Evolutionary conservation across 805 yeast genomes (phyloP).

Genomic region (Candida bentonensis): DNA sequence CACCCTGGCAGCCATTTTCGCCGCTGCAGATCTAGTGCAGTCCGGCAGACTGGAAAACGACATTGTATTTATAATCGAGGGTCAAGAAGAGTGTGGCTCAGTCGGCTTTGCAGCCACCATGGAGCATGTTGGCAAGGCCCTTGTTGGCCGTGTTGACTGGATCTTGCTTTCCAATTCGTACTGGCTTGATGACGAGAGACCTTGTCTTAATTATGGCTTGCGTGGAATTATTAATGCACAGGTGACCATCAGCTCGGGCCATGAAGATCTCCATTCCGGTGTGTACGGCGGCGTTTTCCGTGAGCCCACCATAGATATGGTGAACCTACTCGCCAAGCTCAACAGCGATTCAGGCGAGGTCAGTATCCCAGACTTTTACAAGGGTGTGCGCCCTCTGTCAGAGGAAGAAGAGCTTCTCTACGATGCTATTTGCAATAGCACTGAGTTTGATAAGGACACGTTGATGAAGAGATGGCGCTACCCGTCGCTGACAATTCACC

Average conservation of each 20-base stretch:
- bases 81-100: conserved; percentile 92
- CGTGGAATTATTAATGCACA: conserved; percentile 80
- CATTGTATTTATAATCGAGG: conserved; percentile 75
- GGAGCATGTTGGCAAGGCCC: conserved; percentile 26
- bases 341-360: conserved; percentile 42
- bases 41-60: conserved; percentile 45
- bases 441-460: conserved; percentile 26
- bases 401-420: conserved; percentile 47
- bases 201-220: conserved; percentile 87
- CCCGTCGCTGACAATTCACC: conserved; percentile 82
- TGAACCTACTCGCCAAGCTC: conserved; percentile 54
- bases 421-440: conserved; percentile 38
- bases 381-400: conserved; percentile 45
- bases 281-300: conserved; percentile 85
- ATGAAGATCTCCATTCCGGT: conserved; percentile 89
- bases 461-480: conserved; percentile 74
- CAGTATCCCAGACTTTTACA: conserved; percentile 55
- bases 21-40: conserved; percentile 59
- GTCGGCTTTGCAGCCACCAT: conserved; percentile 67
- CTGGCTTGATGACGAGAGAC: conserved; percentile 82
- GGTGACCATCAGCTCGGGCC: conserved; percentile 55
- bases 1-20: conserved; percentile 67
- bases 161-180: conserved; percentile 78
- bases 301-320: conserved; percentile 81
- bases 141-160: conserved; percentile 77